Base-by-base conservation (phyloP, 1,139 yeast species). In the Sporopachydermia cereana region DNA sequence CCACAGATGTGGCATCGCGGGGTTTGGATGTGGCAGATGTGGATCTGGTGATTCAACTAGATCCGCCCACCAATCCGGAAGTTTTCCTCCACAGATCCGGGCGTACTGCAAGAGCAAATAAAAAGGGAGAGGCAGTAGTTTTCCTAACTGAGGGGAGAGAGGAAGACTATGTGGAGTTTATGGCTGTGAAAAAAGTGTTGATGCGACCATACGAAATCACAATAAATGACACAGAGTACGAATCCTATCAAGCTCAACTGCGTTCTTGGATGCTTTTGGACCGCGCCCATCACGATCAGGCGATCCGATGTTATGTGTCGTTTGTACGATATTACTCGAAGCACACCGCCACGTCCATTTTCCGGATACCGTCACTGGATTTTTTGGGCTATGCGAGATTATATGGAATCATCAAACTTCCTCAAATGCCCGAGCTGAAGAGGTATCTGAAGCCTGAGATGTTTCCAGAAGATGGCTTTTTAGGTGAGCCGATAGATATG, bases 11-110 rank as follows among this genome's bases (percentile, higher is more conserved):
- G 12, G 96, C 96, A 1, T 95, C 96, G 0, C 71, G 97, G 61
- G 97, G 97, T 41, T 76, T 89, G 27, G 97, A 89, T 66, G 78
- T 88, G 27, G 95, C 95, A 1, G 91, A 86, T 48, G 96, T 88
- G 16, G 96, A 89, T 56, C 64, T 88, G 36, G 96, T 88, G 2
- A 67, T 88, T 7, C 96, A 88, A 58, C 54, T 86, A 36, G 96
- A 88, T 51, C 95, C 96, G 2, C 96, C 97, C 1, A 82, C 89
- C 0, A 95, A 85, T 53, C 85, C 95, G 0, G 91, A 82, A 55
- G 79, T 84, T 51, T 88, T 88, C 55, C 68, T 86, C 44, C 96
- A 88, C 60, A 72, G 97, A 55, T 81, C 91, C 63, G 97, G 97
- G 18, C 72, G 97, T 58, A 86, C 96, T 0, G 97, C 95, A 1